Base-by-base conservation (phyloP, 805 yeast species). In the Kregervanrija fluxuum region DNA sequence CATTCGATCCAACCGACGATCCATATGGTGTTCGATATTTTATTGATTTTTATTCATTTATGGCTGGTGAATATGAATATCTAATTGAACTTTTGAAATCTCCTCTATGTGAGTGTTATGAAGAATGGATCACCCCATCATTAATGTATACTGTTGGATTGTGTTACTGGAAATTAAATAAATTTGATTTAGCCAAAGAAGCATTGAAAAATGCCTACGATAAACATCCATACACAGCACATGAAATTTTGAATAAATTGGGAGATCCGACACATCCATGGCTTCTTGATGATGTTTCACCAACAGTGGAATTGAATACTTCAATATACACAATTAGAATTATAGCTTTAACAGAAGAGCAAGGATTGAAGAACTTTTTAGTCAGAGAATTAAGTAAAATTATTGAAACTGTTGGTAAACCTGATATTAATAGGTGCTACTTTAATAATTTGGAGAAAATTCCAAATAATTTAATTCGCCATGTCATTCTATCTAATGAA, bases 1-100 rank as follows among this genome's bases (percentile, higher is more conserved):
- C 89, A 2, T 65, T 89, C 30, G 63, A 61, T 35, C 95, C 95
- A 1, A 72, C 79, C 2, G 85, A 82, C 45, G 96, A 89, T 66
- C 95, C 95, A 1, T 67, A 82, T 42, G 95, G 95, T 16, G 88
- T 83, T 11, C 72, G 95, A 50, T 82, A 82, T 56, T 85, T 87
- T 60, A 79, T 89, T 52, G 96, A 89, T 59, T 80, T 75, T 56
- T 88, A 85, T 56, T 81, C 91, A 3, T 65, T 85, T 3, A 66
- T 78, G 63, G 69, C 85, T 33, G 80, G 73, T 31, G 86, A 86
- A 48, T 78, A 73, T 55, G 68, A 76, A 46, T 87, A 77, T 60
- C 57, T 88, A 52, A 68, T 80, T 11, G 74, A 77, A 14, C 63
- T 86, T 32, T 72, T 71, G 2, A 65, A 74, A 11, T 77, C 85